Evolutionary conservation across 352 stramenopile genomes (phyloP).

Genomic region (Elongisporangium prolatum): DNA sequence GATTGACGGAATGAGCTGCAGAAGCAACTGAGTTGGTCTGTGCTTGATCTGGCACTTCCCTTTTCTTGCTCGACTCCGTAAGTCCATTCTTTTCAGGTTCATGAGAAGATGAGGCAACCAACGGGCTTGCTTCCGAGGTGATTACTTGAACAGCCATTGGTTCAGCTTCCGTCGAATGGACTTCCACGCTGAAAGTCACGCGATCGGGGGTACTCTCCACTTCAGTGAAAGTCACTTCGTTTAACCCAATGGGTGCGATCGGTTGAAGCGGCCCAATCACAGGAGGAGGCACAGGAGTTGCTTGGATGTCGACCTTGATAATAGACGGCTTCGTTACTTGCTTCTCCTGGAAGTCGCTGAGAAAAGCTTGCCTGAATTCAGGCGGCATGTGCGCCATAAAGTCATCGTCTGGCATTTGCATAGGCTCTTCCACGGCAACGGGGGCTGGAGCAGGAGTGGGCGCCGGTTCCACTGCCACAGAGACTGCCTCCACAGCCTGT

Average conservation of each 20-base stretch:
- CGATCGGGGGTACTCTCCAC: neutral
- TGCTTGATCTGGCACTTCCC: neutral
- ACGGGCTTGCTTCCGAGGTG: neutral
- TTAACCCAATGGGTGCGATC: neutral
- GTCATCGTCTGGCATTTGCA: neutral
- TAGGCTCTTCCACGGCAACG: neutral
- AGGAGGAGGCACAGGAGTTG: neutral
- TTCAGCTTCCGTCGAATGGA: neutral
- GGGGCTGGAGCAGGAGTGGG: neutral
- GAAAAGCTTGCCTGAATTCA: neutral
- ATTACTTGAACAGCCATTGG: neutral
- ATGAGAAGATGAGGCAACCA: neutral
- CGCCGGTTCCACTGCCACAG: neutral
- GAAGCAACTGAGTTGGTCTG: too few species aligned
- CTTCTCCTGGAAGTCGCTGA: neutral
- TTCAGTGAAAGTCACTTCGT: neutral
- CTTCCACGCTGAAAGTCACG: neutral
- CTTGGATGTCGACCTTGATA: neutral
- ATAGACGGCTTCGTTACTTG: neutral
- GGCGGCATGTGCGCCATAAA: neutral
- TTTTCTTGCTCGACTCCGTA: neutral
- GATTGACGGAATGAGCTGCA: constrained; percentile 5
- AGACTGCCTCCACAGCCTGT: neutral
- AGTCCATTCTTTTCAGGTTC: neutral
- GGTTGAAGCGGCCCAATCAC: neutral